Conservation (phyloP, 78 protist species). For the Dictyostelium citrinum region DNA sequence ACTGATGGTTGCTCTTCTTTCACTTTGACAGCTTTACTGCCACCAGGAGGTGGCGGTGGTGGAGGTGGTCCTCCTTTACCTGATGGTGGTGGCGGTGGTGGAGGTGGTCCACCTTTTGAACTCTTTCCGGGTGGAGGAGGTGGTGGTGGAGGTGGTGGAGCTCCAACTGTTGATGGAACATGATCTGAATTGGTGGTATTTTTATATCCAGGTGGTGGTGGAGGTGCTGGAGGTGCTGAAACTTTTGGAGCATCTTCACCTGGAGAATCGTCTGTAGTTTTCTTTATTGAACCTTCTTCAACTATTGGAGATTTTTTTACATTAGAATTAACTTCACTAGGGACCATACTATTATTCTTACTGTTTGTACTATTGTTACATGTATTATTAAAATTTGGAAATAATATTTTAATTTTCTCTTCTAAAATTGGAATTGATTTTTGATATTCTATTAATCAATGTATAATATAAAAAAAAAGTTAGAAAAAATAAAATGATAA, state of each 20-base stretch:
- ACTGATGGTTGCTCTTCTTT: slow-evolving; percentile 35
- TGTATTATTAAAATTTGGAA: not conserved
- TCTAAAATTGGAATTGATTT: not conserved
- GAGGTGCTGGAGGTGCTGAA: not conserved
- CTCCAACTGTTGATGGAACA: not conserved
- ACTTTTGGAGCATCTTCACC: not conserved
- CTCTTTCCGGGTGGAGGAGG: not conserved
- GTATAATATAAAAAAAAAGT: not conserved
- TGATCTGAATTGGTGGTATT: not conserved
- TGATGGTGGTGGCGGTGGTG: slow-evolving; percentile 40
- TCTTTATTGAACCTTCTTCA: not conserved
- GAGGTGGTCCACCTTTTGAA: not conserved
- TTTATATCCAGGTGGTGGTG: not conserved
- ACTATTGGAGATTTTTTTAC: not conserved
- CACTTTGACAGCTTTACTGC: not conserved
- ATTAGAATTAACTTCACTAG: not conserved
- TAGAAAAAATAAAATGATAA: not conserved
- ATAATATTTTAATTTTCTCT: not conserved
- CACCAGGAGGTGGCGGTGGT: slow-evolving; percentile 41
- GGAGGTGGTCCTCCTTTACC: slow-evolving; percentile 44
- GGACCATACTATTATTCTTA: not conserved
- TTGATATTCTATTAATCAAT: not conserved
- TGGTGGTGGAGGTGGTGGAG: not conserved
- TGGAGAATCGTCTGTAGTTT: not conserved
- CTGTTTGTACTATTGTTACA: not conserved